Percentiles rank a stretch among this genome's conserved stretches.
Conservation (phyloP, 257 asterid genomes). For the Solanum phureja region DNA sequence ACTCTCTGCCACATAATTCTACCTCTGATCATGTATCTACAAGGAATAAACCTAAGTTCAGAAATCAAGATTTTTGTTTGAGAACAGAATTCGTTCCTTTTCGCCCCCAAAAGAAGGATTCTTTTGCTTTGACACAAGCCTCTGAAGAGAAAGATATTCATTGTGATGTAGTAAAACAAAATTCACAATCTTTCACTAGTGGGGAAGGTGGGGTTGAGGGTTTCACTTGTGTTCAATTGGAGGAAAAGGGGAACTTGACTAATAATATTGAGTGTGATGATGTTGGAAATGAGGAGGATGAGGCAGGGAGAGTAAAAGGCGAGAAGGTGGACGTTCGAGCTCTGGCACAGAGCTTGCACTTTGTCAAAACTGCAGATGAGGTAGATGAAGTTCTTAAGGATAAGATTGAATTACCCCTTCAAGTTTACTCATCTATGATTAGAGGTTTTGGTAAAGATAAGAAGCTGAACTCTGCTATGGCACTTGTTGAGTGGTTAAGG, state of each 20-base stretch:
- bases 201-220: slow-evolving; percentile 4
- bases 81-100: neutral
- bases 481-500: slow-evolving; percentile 81
- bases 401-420: slow-evolving; percentile 59
- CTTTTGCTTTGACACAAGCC: slow-evolving; percentile 33
- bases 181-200: slow-evolving; percentile 13
- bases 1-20: neutral
- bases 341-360: slow-evolving; percentile 38
- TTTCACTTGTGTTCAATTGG: slow-evolving; percentile 1
- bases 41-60: slow-evolving; percentile 1
- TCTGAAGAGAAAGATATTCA: slow-evolving; percentile 40
- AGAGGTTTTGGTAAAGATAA: slow-evolving; percentile 73
- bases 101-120: slow-evolving; percentile 16
- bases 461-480: slow-evolving; percentile 48
- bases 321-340: slow-evolving; percentile 52
- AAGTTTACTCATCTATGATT: slow-evolving; percentile 67
- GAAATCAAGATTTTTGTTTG: slow-evolving; percentile 4
- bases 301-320: neutral
- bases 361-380: slow-evolving; percentile 51
- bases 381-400: slow-evolving; percentile 57
- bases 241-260: neutral
- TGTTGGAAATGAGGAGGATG: slow-evolving; percentile 5
- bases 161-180: slow-evolving; percentile 10
- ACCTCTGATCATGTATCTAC: slow-evolving; percentile 8
- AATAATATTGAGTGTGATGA: neutral